Evolutionary conservation across 2,329 filamentous ascomycete genomes (phyloP).

Genomic region (Alternaria ventricosa): DNA sequence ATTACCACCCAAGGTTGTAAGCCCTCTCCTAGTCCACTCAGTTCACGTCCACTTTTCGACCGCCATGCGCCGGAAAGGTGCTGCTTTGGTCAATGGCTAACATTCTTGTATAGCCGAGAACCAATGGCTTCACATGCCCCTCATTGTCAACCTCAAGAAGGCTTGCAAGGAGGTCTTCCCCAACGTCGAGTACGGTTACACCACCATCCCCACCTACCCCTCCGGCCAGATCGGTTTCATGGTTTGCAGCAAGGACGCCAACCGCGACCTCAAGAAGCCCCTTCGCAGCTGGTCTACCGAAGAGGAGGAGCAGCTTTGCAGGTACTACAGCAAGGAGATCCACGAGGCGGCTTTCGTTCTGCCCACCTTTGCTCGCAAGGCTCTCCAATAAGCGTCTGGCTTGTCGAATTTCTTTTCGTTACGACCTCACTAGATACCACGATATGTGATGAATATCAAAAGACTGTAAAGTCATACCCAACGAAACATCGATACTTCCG

Average conservation of each 20-base stretch:
- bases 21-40: constrained; percentile 64
- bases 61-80: constrained; percentile 23
- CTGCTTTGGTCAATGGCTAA: constrained; percentile 32
- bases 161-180: constrained; percentile 97
- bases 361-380: constrained; percentile 90
- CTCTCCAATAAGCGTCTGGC: constrained; percentile 52
- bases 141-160: constrained; percentile 96
- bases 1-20: constrained; percentile 99
- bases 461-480: constrained; percentile 23
- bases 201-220: constrained; percentile 98
- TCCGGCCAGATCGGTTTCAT: constrained; percentile 99
- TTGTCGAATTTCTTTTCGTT: constrained; percentile 17
- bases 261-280: constrained; percentile 82
- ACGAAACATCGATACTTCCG: background rate
- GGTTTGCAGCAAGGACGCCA: constrained; percentile 96
- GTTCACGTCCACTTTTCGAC: constrained; percentile 21
- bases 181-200: constrained; percentile 97
- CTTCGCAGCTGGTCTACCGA: constrained; percentile 80
- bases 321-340: constrained; percentile 97
- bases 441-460: constrained; percentile 32
- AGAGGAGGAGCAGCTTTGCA: constrained; percentile 91
- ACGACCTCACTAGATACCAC: constrained; percentile 43
- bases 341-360: constrained; percentile 94
- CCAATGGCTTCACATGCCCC: constrained; percentile 95
- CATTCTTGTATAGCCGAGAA: constrained; percentile 76